Evolutionary conservation across 495 filamentous ascomycete genomes (phyloP), one percentile per base, ranked within the genome.

Genomic region (Bombardia bombarda): DNA sequence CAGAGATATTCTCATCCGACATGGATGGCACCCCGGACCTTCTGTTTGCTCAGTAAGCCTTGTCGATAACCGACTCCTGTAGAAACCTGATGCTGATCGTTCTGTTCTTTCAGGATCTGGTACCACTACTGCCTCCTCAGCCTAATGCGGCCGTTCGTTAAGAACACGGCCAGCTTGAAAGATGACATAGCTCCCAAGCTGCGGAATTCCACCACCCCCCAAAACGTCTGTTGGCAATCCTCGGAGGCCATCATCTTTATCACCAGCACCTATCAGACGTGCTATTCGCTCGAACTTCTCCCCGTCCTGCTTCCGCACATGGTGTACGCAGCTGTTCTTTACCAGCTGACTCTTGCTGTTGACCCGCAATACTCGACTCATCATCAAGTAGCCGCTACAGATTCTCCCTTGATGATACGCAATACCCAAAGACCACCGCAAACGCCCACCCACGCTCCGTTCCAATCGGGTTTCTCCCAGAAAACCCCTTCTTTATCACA

Each of bases 211-310:
- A 32, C 32, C 12, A 55, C 46, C 0, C 51, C 56, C 13, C 14
- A 30, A 1, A 7, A 32, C 1, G 22, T 60, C 0, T 60, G 54
- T 38, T 51, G 33, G 26, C 31, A 52, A 34, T 50, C 56, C 2
- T 57, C 56, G 2, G 54, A 55, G 19, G 49, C 53, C 38, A 47
- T 60, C 38, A 57, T 60, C 20, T 46, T 40, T 17, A 43, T 60
- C 25, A 52, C 50, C 12, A 44, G 46, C 48, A 52, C 41, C 5
- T 60, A 60, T 28, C 54, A 57, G 35, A 44, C 51, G 6, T 48
- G 46, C 1, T 47, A 47, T 26, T 57, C 48, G 2, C 33, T 57
- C 12, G 16, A 19, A 3, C 40, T 46, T 19, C 43, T 51, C 1
- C 51, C 54, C 7, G 44, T 46, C 0, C 22, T 52, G 17, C 38